These are phyloP conservation scores for Dimocarpus longan DNA, from an alignment of 345 rosid genomes.

Conservation along the genomic window DNA sequence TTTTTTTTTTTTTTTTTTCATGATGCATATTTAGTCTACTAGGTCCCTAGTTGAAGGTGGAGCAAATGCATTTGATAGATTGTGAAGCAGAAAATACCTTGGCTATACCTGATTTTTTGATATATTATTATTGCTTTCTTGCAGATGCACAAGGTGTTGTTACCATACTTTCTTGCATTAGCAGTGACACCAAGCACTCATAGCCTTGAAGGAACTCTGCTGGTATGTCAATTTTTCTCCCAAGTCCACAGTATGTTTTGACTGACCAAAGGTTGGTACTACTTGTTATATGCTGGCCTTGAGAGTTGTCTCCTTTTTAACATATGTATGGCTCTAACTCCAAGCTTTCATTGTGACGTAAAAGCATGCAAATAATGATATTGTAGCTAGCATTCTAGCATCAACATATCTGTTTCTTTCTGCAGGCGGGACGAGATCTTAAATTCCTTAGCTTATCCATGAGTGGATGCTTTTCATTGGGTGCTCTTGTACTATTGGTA, in stretches of 20 bases:
- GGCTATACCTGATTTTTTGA: background rate
- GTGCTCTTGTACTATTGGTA: constrained; percentile 63
- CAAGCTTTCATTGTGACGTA: background rate
- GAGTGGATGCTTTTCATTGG: constrained; percentile 66
- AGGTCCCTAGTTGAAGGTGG: background rate
- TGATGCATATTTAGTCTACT: background rate
- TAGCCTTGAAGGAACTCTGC: constrained; percentile 83
- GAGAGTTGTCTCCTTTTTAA: background rate
- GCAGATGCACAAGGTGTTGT: constrained; percentile 88
- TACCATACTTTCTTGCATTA: constrained; percentile 70
- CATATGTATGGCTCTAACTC: background rate
- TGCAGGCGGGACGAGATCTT: constrained; percentile 88
- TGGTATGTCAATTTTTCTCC: constrained; percentile 46
- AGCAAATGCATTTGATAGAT: constrained; percentile 2
- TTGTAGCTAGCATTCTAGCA: constrained; percentile 10
- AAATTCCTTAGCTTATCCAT: constrained; percentile 67
- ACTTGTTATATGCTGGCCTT: background rate
- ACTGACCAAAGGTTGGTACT: background rate
- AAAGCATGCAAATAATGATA: background rate
- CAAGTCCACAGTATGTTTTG: background rate
- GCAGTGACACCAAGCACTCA: constrained; percentile 67
- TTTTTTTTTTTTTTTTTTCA: too few relatives aligned
- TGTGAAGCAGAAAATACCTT: background rate
- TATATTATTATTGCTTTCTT: constrained; percentile 13
- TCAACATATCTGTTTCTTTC: constrained; percentile 12